These are phyloP conservation scores for Colletotrichum lupini DNA, from an alignment of 2,329 filamentous ascomycete genomes.

Conservation along the genomic window DNA sequence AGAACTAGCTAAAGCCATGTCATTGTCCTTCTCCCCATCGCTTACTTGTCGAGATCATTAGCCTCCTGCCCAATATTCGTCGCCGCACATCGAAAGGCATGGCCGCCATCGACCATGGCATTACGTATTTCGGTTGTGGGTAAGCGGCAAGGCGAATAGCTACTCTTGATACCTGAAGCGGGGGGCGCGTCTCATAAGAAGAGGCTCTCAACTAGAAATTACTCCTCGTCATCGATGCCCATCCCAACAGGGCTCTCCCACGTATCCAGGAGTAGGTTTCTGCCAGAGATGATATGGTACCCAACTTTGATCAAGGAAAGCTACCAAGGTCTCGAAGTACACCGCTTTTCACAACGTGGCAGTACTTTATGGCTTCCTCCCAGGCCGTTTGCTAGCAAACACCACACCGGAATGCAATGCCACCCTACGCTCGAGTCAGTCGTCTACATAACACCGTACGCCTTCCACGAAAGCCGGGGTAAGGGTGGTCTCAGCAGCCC, in stretches of 20 bases:
- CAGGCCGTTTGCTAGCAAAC: neutral
- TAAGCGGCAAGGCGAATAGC: neutral
- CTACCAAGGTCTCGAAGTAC: neutral
- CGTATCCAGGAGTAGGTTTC: neutral
- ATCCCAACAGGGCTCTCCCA: neutral
- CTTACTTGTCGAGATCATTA: neutral
- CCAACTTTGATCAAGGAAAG: neutral
- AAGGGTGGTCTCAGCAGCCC: neutral
- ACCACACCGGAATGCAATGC: neutral
- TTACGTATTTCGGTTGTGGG: neutral
- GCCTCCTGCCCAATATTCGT: neutral
- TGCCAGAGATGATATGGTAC: neutral
- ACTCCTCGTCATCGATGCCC: neutral
- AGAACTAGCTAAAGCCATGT: neutral
- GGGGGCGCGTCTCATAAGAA: neutral
- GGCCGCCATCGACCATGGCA: neutral
- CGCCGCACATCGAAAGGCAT: neutral
- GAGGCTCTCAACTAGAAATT: neutral
- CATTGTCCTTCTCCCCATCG: neutral
- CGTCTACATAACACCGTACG: neutral
- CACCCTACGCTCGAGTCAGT: constrained; percentile 15
- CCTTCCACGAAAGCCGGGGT: neutral
- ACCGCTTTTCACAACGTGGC: neutral
- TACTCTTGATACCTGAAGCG: neutral
- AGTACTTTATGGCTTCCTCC: neutral